Percentiles rank a stretch among this genome's conserved stretches.
These are phyloP conservation scores for Dorcoceras hygrometricum DNA, from an alignment of 257 asterid species.

Conservation along the genomic window DNA sequence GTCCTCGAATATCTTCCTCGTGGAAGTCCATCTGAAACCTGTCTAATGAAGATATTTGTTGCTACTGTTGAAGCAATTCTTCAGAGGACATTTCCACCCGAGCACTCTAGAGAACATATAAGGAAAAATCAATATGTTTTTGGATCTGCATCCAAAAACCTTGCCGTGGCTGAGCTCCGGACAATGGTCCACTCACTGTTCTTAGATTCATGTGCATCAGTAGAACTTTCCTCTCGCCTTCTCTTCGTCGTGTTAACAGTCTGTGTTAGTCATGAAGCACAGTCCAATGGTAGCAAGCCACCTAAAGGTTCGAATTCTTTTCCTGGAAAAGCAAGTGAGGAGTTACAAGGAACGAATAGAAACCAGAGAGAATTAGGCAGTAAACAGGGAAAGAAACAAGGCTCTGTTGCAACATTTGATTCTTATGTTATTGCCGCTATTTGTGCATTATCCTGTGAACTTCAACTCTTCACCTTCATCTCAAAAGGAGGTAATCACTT, in stretches of 20 bases:
- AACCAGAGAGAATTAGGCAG: slow-evolving; percentile 39
- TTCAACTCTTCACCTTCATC: slow-evolving; percentile 82
- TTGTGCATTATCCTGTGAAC: slow-evolving; percentile 96
- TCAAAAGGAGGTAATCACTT: slow-evolving; percentile 48
- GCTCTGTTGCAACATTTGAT: slow-evolving; percentile 95
- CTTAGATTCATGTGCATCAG: slow-evolving; percentile 81
- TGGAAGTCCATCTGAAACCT: slow-evolving; percentile 96
- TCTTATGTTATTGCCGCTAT: slow-evolving; percentile 98
- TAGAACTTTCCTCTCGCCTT: slow-evolving; percentile 95
- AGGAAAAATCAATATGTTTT: slow-evolving; percentile 69
- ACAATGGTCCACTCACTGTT: slow-evolving; percentile 95
- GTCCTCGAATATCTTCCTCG: slow-evolving; percentile 98
- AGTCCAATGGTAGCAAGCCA: slow-evolving; percentile 69
- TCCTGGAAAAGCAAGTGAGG: slow-evolving; percentile 44
- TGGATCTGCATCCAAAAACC: slow-evolving; percentile 91
- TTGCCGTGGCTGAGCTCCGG: slow-evolving; percentile 94
- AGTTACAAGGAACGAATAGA: slow-evolving; percentile 35
- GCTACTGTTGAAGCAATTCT: slow-evolving; percentile 98
- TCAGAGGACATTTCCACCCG: slow-evolving; percentile 89
- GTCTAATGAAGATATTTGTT: slow-evolving; percentile 96
- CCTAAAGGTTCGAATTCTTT: slow-evolving; percentile 52
- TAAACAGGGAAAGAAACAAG: slow-evolving; percentile 63
- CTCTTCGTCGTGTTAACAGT: slow-evolving; percentile 94
- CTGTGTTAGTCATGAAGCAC: slow-evolving; percentile 94
- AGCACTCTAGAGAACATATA: slow-evolving; percentile 73